A percentile compares a stretch with the other conserved stretches of the same genome.
These are phyloP conservation scores for Salix exigua DNA, from an alignment of 345 rosid species.

Conservation along the genomic window DNA sequence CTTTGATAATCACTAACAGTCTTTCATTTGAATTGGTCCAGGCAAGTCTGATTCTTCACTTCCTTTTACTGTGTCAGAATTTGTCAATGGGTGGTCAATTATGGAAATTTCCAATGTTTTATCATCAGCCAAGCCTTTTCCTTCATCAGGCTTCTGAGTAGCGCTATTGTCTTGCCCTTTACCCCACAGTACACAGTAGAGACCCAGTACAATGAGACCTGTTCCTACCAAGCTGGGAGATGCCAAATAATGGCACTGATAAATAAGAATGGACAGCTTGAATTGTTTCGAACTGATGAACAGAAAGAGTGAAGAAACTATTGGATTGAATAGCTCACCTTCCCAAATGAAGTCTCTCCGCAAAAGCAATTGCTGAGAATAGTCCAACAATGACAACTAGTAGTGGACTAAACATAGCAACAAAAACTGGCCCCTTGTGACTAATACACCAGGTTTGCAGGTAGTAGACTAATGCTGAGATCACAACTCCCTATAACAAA, in stretches of 20 bases:
- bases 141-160: not conserved
- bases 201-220: conserved; percentile 31
- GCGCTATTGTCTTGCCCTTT: conserved; percentile 22
- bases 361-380: conserved; percentile 41
- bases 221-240: conserved; percentile 32
- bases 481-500: conserved; percentile 32
- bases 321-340: conserved; percentile 14
- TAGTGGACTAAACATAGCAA: conserved; percentile 39
- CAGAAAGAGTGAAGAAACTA: not conserved
- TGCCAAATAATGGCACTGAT: not conserved
- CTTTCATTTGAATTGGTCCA: too few relatives aligned
- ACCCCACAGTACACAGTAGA: conserved; percentile 39
- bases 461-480: conserved; percentile 29
- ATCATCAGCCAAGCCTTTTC: not conserved
- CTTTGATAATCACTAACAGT: too few relatives aligned
- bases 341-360: conserved; percentile 40
- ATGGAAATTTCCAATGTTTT: conserved; percentile 8
- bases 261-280: not conserved
- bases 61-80: not conserved
- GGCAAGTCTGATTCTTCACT: too few relatives aligned
- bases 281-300: not conserved
- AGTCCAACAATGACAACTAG: conserved; percentile 30
- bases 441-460: conserved; percentile 40
- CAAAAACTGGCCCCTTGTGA: conserved; percentile 42
- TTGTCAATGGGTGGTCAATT: not conserved